Base-by-base conservation (phyloP, 495 filamentous ascomycete genomes). In the Neurospora sp. region DNA sequence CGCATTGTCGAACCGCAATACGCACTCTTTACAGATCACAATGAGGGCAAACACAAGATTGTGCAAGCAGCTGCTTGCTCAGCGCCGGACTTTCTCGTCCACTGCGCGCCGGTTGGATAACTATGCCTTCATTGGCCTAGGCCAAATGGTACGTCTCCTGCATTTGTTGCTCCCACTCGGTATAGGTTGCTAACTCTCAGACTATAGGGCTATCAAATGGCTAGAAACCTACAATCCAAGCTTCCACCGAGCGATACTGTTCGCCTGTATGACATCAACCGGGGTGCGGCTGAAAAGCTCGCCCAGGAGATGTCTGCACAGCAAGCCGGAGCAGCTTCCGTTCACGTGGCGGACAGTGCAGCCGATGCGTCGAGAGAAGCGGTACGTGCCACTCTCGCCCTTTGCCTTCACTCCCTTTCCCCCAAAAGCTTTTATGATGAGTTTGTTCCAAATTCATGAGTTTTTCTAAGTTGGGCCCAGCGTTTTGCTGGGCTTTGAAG, bases 71-170 rank as follows among this genome's bases (percentile, higher is more conserved):
- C 74, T 74, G 41, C 74, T 66, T 73, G 75, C 74, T 49, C 83
- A 83, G 75, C 76, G 78, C 60, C 82, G 90, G 75, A 77, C 80
- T 42, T 93, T 93, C 75, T 90, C 91, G 37, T 85, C 82, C 0
- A 87, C 88, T 6, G 38, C 82, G 42, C 83, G 79, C 38, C 83
- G 87, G 72, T 82, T 89, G 77, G 89, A 90, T 74, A 90, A 87
- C 76, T 95, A 91, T 87, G 93, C 93, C 14, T 96, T 97, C 81
- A 90, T 97, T 76, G 93, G 93, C 4, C 83, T 97, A 38, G 93
- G 93, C 9, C 91, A 93, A 78, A 97, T 97, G 93, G 93, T 93
- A 87, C 69, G 89, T 77, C 70, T 10, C 27, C 60, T 69, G 46
- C n/a, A n/a, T 54, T 18, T 16, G 7, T 12, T 14, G 11, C 42